Evolutionary conservation across 2,329 filamentous ascomycete genomes (phyloP).

Genomic region (Hymenoscyphus fraxineus): DNA sequence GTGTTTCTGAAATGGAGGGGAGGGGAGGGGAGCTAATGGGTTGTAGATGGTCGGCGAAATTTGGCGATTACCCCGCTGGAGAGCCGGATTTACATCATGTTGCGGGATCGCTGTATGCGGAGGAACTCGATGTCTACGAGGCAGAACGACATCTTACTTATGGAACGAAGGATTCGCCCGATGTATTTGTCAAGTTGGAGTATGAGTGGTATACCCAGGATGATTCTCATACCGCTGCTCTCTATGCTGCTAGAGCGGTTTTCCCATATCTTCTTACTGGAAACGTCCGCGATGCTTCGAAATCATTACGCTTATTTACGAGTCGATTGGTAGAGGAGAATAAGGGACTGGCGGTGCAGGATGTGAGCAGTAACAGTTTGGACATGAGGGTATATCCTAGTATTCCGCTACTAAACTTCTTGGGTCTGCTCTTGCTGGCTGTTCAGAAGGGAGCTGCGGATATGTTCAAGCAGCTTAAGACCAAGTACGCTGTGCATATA

Average conservation of each 20-base stretch:
- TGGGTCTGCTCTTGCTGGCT: constrained; percentile 77
- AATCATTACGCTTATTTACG: constrained; percentile 73
- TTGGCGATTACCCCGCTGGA: constrained; percentile 82
- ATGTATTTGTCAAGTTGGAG: constrained; percentile 76
- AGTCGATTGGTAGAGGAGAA: constrained; percentile 56
- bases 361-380: constrained; percentile 69
- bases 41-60: constrained; percentile 74
- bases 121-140: constrained; percentile 88
- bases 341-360: constrained; percentile 65
- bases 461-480: constrained; percentile 75
- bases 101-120: constrained; percentile 80
- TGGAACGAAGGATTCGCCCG: constrained; percentile 83
- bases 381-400: constrained; percentile 83
- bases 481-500: constrained; percentile 76
- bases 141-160: constrained; percentile 86
- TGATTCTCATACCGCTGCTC: constrained; percentile 79
- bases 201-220: constrained; percentile 92
- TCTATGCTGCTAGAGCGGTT: constrained; percentile 81
- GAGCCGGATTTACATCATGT: constrained; percentile 95
- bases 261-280: constrained; percentile 88
- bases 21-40: constrained; percentile 17
- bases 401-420: constrained; percentile 91
- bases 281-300: constrained; percentile 85
- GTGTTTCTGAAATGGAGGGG: background rate
- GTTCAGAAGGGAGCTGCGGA: constrained; percentile 74